Evolutionary conservation across 2,329 filamentous ascomycete genomes (phyloP).

Genomic region (Sclerotinia spermophila): DNA sequence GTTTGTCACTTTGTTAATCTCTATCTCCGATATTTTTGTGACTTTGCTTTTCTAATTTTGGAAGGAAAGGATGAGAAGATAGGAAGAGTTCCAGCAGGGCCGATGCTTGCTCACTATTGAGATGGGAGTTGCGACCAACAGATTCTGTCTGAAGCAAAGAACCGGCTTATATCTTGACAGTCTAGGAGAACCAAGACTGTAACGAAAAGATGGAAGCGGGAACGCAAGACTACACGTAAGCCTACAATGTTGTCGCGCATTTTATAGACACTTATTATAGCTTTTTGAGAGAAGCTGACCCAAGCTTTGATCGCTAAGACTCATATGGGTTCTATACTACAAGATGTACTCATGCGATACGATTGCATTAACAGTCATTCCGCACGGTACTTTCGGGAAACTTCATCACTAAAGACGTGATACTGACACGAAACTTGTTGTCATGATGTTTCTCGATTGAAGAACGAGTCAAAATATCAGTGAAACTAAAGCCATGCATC

Average conservation of each 20-base stretch:
- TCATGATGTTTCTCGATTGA: not conserved
- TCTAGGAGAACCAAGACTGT: not conserved
- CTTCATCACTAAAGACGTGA: not conserved
- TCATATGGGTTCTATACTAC: not conserved
- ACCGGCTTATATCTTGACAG: too few species aligned
- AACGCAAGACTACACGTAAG: not conserved
- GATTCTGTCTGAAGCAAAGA: not conserved
- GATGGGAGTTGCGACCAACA: not conserved
- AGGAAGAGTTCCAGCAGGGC: not conserved
- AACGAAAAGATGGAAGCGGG: not conserved
- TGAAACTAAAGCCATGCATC: not conserved
- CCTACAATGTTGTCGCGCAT: not conserved
- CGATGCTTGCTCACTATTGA: not conserved
- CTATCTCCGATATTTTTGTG: not conserved
- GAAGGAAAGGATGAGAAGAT: not conserved
- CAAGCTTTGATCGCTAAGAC: not conserved
- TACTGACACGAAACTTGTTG: not conserved
- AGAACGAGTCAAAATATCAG: not conserved
- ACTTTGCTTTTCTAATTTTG: not conserved
- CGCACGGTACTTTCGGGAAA: not conserved
- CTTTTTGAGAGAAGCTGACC: not conserved
- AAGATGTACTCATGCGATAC: not conserved
- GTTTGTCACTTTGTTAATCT: not conserved
- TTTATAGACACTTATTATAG: not conserved
- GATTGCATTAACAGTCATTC: not conserved